Evolutionary conservation across 1,139 yeast species (phyloP).

Genomic region (Pichia sp.): DNA sequence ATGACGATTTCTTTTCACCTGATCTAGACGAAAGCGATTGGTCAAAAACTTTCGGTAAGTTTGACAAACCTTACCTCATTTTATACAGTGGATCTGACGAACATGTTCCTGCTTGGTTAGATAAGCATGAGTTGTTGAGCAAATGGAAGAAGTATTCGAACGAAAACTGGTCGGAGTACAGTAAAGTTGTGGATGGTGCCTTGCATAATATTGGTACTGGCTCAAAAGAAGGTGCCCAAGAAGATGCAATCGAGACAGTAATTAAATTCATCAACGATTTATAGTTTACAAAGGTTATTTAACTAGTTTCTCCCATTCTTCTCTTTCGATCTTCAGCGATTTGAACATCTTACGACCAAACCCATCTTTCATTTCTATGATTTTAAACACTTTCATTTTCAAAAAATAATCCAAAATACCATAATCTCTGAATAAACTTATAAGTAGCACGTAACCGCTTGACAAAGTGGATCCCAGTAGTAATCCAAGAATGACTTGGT

Average conservation of each 20-base stretch:
- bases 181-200: constrained; percentile 54
- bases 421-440: constrained; percentile 45
- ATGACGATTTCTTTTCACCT: constrained; percentile 52
- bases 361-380: constrained; percentile 47
- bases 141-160: constrained; percentile 41
- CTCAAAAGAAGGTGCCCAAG: constrained; percentile 23
- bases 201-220: constrained; percentile 44
- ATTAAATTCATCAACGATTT: constrained; percentile 13
- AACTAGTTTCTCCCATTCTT: constrained; percentile 19
- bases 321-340: constrained; percentile 17
- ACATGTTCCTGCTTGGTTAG: constrained; percentile 45
- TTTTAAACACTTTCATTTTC: constrained; percentile 36
- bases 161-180: constrained; percentile 42
- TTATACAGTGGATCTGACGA: constrained; percentile 58
- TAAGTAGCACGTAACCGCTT: constrained; percentile 44
- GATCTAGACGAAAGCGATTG: constrained; percentile 43
- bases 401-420: constrained; percentile 57
- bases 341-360: constrained; percentile 13
- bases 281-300: no score
- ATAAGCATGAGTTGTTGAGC: constrained; percentile 39
- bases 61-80: constrained; percentile 42
- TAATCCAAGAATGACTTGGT: constrained; percentile 71
- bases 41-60: constrained; percentile 45
- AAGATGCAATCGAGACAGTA: constrained; percentile 10
- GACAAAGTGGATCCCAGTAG: constrained; percentile 57